phyloP scores from a whole-genome alignment of 1,284 basidiomycete genomes.

The Mycosarcoma maydis region DNA sequence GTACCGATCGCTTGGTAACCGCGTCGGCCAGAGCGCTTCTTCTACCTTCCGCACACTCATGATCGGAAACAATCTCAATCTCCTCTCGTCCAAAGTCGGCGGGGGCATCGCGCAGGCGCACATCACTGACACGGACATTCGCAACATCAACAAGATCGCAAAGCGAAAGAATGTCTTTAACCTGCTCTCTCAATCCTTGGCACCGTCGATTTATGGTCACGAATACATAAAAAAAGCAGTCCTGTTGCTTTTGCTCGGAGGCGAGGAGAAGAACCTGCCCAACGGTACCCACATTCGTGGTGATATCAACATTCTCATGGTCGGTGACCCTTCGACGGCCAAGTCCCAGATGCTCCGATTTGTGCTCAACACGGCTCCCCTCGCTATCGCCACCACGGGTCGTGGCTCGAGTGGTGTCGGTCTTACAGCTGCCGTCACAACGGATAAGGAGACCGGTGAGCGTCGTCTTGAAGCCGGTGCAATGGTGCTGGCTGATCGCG shows the following conservation, averaged over 20 bases:
- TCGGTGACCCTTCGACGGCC: slow-evolving; percentile 97
- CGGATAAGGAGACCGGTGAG: slow-evolving; percentile 94
- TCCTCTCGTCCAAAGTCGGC: slow-evolving; percentile 95
- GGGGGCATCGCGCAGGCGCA: slow-evolving; percentile 93
- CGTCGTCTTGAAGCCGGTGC: slow-evolving; percentile 95
- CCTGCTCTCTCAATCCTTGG: slow-evolving; percentile 91
- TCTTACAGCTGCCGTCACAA: slow-evolving; percentile 98
- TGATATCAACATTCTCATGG: slow-evolving; percentile 99
- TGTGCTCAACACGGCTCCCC: slow-evolving; percentile 92
- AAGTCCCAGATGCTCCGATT: slow-evolving; percentile 97
- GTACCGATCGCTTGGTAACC: slow-evolving; percentile 90
- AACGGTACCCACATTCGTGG: slow-evolving; percentile 99
- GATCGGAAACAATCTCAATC: slow-evolving; percentile 92
- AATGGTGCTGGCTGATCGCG: slow-evolving; percentile 99
- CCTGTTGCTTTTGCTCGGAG: slow-evolving; percentile 89
- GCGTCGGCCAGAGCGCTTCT: slow-evolving; percentile 76
- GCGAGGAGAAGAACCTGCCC: slow-evolving; percentile 95
- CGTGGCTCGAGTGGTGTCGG: slow-evolving; percentile 97
- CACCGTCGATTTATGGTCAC: slow-evolving; percentile 96
- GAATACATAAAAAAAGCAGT: slow-evolving; percentile 96
- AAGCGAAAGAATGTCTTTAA: slow-evolving; percentile 84
- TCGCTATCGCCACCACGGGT: slow-evolving; percentile 98
- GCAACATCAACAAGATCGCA: slow-evolving; percentile 92
- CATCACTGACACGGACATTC: slow-evolving; percentile 92
- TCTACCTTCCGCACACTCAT: slow-evolving; percentile 88